Conservation (phyloP, 345 rosid species). For the Linum usitatissimum region DNA sequence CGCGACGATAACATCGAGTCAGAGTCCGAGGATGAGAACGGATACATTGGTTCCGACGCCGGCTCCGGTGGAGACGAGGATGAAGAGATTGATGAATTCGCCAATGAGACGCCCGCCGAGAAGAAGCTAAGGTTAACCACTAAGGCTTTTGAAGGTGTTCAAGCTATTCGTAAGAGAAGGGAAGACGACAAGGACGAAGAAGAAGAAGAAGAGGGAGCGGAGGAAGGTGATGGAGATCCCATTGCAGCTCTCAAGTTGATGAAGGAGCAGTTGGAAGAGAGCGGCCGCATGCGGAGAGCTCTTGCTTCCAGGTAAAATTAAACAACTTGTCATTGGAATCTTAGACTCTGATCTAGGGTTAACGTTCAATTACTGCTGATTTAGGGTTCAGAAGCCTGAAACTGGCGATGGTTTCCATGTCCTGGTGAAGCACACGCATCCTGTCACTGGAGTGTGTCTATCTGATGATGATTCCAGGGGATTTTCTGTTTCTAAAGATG, state of each 20-base stretch:
- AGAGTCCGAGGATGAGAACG: constrained; percentile 42
- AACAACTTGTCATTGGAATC: too few species aligned
- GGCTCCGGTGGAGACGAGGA: constrained; percentile 19
- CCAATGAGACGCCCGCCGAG: constrained; percentile 67
- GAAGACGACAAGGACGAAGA: constrained; percentile 30
- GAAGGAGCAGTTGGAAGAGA: constrained; percentile 82
- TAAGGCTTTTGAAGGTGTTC: constrained; percentile 30
- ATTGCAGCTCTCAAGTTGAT: constrained; percentile 50
- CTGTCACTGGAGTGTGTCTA: constrained; percentile 75
- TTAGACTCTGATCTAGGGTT: too few species aligned
- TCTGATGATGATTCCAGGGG: constrained; percentile 83
- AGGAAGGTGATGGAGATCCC: constrained; percentile 51
- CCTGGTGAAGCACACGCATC: constrained; percentile 55
- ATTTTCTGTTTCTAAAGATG: constrained; percentile 90
- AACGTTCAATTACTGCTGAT: not conserved
- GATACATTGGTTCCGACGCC: constrained; percentile 9
- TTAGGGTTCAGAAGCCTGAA: constrained; percentile 67
- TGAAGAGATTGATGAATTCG: constrained; percentile 29
- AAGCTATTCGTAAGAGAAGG: constrained; percentile 31
- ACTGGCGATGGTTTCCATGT: constrained; percentile 35
- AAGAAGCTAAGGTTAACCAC: constrained; percentile 57
- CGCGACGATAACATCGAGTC: constrained; percentile 56
- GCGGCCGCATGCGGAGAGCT: constrained; percentile 62
- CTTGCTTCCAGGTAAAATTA: constrained; percentile 61
- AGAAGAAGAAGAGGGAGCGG: constrained; percentile 29